Conservation (phyloP, 805 yeast genomes). For the Debaryomyces tyrocola region DNA sequence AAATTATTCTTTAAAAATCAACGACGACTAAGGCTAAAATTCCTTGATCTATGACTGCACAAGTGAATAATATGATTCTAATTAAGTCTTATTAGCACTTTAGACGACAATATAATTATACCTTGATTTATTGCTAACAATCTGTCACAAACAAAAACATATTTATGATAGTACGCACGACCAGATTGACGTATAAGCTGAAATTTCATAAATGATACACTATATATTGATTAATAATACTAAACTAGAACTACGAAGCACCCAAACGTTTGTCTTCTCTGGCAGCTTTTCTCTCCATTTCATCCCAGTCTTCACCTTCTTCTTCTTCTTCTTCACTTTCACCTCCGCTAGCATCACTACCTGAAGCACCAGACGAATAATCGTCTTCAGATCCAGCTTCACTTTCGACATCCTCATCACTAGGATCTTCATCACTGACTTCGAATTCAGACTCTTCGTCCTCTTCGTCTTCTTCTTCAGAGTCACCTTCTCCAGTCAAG, state of each 20-base stretch:
- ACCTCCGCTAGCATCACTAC: conserved; percentile 29
- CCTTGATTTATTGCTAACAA: not conserved
- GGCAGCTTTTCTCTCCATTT: conserved; percentile 58
- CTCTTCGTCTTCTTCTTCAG: conserved; percentile 63
- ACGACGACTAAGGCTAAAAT: not conserved
- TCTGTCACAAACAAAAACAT: not conserved
- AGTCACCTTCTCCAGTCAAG: conserved; percentile 82
- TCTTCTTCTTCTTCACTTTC: conserved; percentile 29
- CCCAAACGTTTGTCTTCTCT: conserved; percentile 38
- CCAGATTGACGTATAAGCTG: not conserved
- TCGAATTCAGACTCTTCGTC: conserved; percentile 74
- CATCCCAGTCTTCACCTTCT: conserved; percentile 60
- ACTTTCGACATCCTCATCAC: conserved; percentile 60
- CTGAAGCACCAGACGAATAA: conserved; percentile 41
- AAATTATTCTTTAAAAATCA: too few species aligned
- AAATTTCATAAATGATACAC: not conserved
- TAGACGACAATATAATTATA: too few species aligned
- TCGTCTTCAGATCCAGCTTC: conserved; percentile 46
- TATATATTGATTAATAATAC: not conserved
- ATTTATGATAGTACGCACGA: not conserved
- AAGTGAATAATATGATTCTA: too few species aligned
- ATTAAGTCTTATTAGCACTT: too few species aligned
- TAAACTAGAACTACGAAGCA: conserved; percentile 1
- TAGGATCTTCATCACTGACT: conserved; percentile 58
- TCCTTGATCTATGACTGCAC: not conserved